Base-by-base conservation (phyloP, 208 protist species). In the Herpetomonas samuelpessoai region DNA sequence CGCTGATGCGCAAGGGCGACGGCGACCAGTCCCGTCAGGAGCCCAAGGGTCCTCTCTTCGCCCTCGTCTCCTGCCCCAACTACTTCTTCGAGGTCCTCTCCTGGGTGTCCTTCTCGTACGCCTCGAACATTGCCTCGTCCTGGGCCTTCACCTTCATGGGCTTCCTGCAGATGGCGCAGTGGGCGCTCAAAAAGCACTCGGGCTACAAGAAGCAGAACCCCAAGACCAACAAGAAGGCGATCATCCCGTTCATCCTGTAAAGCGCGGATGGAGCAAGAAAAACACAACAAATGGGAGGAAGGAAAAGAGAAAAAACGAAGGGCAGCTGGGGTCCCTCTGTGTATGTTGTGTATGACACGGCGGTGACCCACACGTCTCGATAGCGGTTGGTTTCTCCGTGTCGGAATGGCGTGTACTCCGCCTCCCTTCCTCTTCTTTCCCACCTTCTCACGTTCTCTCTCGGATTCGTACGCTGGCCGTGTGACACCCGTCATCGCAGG, bases 1-100 rank as follows among this genome's bases (percentile, higher is more conserved):
- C 79, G 62, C 76, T 76, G 62, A 92, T 98, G 81, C 86, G 95
- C 64, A 66, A 77, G 60, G 50, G 61, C 16, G 76, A 94, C 39
- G 77, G 80, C 58, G 79, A 91, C 39, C 68, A 68, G 26, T 74
- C 76, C 31, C 87, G 93, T 68, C 65, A 74, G n/a, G 83, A 94
- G 52, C 96, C 96, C 25, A 48, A 76, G 27, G 87, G 89, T 38
- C 65, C 82, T 18, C 77, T 97, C 35, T 98, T 98, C 70, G 66
- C 89, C 18, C 64, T 94, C 16, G 87, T 97, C 3, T 86, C 89
- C 31, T 98, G 96, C 88, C 94, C 97, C 22, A 98, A 98, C 75
- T 98, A 98, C 83, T 88, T 87, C 52, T 97, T 95, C 65, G 97
- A 98, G 77, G 84, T 98, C 28, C 71, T 96, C 57, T 88, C 83